phyloP scores from a whole-genome alignment of 192 early-diverging fungal species.

The Umbelopsis sp. region DNA sequence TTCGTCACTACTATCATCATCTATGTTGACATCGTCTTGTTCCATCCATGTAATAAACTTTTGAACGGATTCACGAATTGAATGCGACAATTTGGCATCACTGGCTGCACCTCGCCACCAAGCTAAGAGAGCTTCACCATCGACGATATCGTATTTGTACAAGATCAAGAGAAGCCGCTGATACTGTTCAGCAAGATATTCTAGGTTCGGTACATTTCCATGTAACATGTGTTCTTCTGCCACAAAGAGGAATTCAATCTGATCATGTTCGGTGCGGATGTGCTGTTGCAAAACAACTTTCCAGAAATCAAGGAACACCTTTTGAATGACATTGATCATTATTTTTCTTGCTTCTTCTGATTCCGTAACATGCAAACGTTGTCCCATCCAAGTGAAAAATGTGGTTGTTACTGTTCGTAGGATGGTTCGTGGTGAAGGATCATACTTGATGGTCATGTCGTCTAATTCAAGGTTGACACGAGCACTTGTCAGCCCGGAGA shows the following conservation, averaged over 20 bases:
- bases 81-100: constrained; percentile 21
- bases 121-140: constrained; percentile 41
- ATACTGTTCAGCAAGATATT: constrained; percentile 35
- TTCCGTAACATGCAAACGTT: background rate
- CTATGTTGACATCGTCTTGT: constrained; percentile 26
- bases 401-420: constrained; percentile 34
- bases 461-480: constrained; percentile 47
- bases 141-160: constrained; percentile 49
- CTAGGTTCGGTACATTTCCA: background rate
- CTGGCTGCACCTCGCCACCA: constrained; percentile 42
- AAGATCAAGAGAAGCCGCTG: constrained; percentile 43
- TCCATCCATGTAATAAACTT: constrained; percentile 47
- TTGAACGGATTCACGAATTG: constrained; percentile 29
- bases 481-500: constrained; percentile 41
- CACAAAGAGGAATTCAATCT: constrained; percentile 32
- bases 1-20: constrained; percentile 27
- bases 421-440: constrained; percentile 29
- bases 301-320: constrained; percentile 40
- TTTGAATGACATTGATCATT: constrained; percentile 33
- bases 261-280: constrained; percentile 34
- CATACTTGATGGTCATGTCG: constrained; percentile 48
- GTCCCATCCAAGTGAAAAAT: constrained; percentile 35
- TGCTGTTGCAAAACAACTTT: constrained; percentile 41
- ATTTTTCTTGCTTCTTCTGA: background rate
- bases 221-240: constrained; percentile 26